phyloP scores from a whole-genome alignment of 2,329 filamentous ascomycete genomes.

The Ploettnerulaceae sp. region DNA sequence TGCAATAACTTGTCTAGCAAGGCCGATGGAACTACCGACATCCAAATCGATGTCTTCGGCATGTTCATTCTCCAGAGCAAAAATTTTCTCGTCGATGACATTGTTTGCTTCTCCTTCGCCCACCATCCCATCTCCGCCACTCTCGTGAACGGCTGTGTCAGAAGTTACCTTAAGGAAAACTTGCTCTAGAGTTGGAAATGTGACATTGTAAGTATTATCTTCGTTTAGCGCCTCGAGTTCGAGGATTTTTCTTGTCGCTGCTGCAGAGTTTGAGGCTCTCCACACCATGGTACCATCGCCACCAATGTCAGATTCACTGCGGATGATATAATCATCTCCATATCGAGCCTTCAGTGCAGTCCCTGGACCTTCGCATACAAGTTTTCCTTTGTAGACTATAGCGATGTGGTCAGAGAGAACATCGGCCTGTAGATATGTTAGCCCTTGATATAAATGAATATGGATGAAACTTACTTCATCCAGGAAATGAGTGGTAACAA shows the following conservation, averaged over 20 bases:
- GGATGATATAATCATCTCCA: constrained; percentile 51
- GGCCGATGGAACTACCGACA: constrained; percentile 49
- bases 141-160: constrained; percentile 39
- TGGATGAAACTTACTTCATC: constrained; percentile 46
- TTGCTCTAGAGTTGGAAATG: constrained; percentile 61
- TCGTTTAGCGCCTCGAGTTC: constrained; percentile 46
- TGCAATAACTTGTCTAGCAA: constrained; percentile 52
- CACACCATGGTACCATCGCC: constrained; percentile 17
- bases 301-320: constrained; percentile 17
- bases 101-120: constrained; percentile 18
- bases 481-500: constrained; percentile 64
- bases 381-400: constrained; percentile 56
- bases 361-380: constrained; percentile 59
- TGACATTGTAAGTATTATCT: constrained; percentile 52
- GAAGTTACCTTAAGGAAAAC: constrained; percentile 62
- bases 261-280: constrained; percentile 42
- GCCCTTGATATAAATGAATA: background rate
- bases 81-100: constrained; percentile 24
- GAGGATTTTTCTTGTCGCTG: constrained; percentile 50
- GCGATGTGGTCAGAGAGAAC: constrained; percentile 61
- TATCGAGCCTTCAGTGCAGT: constrained; percentile 58
- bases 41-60: constrained; percentile 37
- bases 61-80: constrained; percentile 23
- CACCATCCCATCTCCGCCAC: constrained; percentile 26
- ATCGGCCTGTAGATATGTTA: constrained; percentile 42